Evolutionary conservation across 2,329 filamentous ascomycete genomes (phyloP).

Genomic region (Purpureocillium takamizusanense): DNA sequence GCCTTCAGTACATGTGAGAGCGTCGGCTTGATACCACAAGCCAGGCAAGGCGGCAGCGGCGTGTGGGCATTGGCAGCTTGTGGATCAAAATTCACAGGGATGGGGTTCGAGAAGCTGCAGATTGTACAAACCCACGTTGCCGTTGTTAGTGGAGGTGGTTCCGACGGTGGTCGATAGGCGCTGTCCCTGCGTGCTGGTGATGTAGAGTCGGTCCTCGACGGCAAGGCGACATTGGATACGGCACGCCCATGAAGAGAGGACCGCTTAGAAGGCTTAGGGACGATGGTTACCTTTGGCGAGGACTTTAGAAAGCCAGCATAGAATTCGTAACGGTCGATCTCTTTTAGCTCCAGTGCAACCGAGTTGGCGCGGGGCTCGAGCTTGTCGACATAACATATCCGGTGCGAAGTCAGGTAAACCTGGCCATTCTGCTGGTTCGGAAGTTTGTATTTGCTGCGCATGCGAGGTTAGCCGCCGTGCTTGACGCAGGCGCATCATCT

Average conservation of each 20-base stretch:
- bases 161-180: constrained; percentile 26
- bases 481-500: too few relatives aligned
- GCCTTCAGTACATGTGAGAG: constrained; percentile 79
- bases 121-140: constrained; percentile 95
- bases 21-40: constrained; percentile 88
- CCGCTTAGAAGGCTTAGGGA: constrained; percentile 70
- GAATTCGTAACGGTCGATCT: constrained; percentile 84
- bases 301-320: constrained; percentile 94
- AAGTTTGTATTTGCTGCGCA: constrained; percentile 80
- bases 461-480: constrained; percentile 1
- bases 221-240: constrained; percentile 33
- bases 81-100: constrained; percentile 90
- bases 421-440: constrained; percentile 91
- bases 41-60: constrained; percentile 75
- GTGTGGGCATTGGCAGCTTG: constrained; percentile 70
- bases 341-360: constrained; percentile 76
- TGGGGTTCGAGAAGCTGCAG: constrained; percentile 87
- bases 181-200: constrained; percentile 37
- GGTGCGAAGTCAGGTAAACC: constrained; percentile 92
- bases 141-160: constrained; percentile 39
- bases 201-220: constrained; percentile 35
- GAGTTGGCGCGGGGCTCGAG: constrained; percentile 78
- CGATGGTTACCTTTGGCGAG: constrained; percentile 83
- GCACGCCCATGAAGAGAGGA: constrained; percentile 48
- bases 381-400: constrained; percentile 90